Evolutionary conservation across 2,329 filamentous ascomycete genomes (phyloP).

Genomic region (Calonectria pseudoreteaudii): DNA sequence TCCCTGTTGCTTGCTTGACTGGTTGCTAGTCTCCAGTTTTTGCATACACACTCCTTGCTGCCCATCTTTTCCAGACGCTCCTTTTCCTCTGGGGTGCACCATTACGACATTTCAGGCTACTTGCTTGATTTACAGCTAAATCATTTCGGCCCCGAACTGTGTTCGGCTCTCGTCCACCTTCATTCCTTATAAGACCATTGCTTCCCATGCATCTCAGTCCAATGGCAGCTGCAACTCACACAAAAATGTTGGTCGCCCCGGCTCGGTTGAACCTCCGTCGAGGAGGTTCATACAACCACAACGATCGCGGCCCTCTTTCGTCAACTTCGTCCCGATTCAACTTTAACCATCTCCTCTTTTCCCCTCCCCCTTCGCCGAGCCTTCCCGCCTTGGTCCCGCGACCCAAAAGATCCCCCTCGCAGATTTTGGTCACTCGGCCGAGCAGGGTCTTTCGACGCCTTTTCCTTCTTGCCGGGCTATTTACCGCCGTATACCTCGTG

Average conservation of each 20-base stretch:
- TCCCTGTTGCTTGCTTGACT: conserved; percentile 21
- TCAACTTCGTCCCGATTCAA: conserved; percentile 73
- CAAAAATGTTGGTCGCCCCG: conserved; percentile 64
- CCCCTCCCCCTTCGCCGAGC: conserved; percentile 76
- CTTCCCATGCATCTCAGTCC: conserved; percentile 47
- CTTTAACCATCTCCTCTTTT: conserved; percentile 76
- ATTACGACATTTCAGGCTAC: conserved; percentile 17
- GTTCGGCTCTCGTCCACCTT: conserved; percentile 30
- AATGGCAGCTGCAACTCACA: conserved; percentile 56
- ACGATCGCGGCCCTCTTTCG: conserved; percentile 66
- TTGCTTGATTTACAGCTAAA: conserved; percentile 22
- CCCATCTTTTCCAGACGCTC: conserved; percentile 29
- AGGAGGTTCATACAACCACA: conserved; percentile 66
- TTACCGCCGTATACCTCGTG: conserved; percentile 63
- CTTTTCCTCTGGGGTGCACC: conserved; percentile 12
- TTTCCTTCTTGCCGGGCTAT: conserved; percentile 64
- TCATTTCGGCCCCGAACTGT: conserved; percentile 27
- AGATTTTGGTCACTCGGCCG: conserved; percentile 61
- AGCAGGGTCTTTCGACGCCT: conserved; percentile 68
- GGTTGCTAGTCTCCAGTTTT: conserved; percentile 27
- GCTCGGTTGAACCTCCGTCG: conserved; percentile 70
- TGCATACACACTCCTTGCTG: conserved; percentile 14
- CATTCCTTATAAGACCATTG: conserved; percentile 33
- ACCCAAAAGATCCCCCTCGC: conserved; percentile 70
- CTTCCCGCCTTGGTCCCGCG: conserved; percentile 76